These are phyloP conservation scores for Rhizopogon salebrosus DNA, from an alignment of 768 basidiomycete genomes.

Conservation along the genomic window DNA sequence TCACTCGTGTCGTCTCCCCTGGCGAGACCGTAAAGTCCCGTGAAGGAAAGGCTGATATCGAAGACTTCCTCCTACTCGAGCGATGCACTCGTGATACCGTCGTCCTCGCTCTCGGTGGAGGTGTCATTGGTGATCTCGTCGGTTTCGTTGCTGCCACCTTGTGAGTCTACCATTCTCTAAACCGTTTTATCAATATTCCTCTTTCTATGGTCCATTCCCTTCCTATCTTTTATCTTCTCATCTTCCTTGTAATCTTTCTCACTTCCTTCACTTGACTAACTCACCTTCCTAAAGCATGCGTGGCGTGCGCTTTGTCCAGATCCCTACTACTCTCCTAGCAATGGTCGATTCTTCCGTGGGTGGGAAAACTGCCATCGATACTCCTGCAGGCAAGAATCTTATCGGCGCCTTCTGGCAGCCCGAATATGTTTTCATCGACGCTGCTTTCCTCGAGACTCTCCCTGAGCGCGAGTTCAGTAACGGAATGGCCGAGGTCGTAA, in stretches of 20 bases:
- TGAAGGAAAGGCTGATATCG: conserved; percentile 86
- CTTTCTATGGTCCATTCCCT: conserved; percentile 3
- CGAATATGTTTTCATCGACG: conserved; percentile 94
- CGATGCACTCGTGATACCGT: conserved; percentile 92
- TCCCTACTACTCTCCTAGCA: conserved; percentile 92
- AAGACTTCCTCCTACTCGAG: conserved; percentile 86
- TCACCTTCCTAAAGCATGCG: conserved; percentile 70
- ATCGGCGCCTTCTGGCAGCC: conserved; percentile 99
- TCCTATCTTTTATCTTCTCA: background rate
- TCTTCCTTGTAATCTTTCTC: too few species aligned
- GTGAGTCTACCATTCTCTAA: conserved; percentile 40
- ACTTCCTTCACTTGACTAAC: background rate
- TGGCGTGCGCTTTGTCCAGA: conserved; percentile 91
- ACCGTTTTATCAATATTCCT: background rate
- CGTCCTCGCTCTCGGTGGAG: conserved; percentile 89
- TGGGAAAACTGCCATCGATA: conserved; percentile 99
- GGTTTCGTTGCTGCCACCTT: conserved; percentile 97
- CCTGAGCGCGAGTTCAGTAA: conserved; percentile 94
- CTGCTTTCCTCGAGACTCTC: conserved; percentile 90
- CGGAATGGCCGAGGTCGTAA: conserved; percentile 97
- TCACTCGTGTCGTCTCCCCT: conserved; percentile 76
- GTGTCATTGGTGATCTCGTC: conserved; percentile 94
- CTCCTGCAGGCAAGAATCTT: conserved; percentile 95
- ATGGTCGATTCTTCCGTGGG: conserved; percentile 99
- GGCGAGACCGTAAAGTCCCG: conserved; percentile 93